Evolutionary conservation across 2,329 filamentous ascomycete genomes (phyloP).

Genomic region (Cryphonectria parasitica): DNA sequence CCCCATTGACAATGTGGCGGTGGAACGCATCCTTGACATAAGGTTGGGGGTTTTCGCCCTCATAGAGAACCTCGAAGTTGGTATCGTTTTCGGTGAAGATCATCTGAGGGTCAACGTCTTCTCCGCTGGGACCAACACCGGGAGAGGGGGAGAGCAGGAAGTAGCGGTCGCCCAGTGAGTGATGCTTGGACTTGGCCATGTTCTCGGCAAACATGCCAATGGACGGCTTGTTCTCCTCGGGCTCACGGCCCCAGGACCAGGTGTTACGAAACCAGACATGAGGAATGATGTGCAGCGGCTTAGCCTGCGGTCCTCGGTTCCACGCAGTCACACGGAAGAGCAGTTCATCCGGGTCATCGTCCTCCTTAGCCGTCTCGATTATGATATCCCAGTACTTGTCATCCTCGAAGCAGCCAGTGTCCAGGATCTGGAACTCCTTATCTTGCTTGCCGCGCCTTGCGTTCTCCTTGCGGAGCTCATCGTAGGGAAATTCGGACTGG

Average conservation of each 20-base stretch:
- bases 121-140: conserved; percentile 74
- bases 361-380: conserved; percentile 94
- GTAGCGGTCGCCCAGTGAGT: conserved; percentile 80
- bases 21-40: conserved; percentile 98
- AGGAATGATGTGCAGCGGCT: conserved; percentile 89
- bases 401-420: conserved; percentile 87
- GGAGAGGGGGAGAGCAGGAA: conserved; percentile 88
- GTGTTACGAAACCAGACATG: conserved; percentile 98
- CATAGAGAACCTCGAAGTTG: conserved; percentile 79
- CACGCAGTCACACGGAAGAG: conserved; percentile 94
- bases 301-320: conserved; percentile 89
- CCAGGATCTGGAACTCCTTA: conserved; percentile 87
- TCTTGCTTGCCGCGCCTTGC: conserved; percentile 75
- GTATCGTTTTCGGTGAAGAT: conserved; percentile 97
- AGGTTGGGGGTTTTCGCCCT: conserved; percentile 74
- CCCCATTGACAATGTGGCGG: conserved; percentile 78
- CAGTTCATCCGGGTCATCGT: conserved; percentile 87
- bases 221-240: conserved; percentile 76
- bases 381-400: conserved; percentile 96
- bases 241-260: conserved; percentile 90
- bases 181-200: conserved; percentile 76
- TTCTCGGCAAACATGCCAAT: conserved; percentile 69
- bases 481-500: conserved; percentile 87
- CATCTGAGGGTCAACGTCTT: conserved; percentile 83
- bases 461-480: conserved; percentile 85